Evolutionary conservation across 768 basidiomycete species (phyloP).

Genomic region (Trametes elegans): DNA sequence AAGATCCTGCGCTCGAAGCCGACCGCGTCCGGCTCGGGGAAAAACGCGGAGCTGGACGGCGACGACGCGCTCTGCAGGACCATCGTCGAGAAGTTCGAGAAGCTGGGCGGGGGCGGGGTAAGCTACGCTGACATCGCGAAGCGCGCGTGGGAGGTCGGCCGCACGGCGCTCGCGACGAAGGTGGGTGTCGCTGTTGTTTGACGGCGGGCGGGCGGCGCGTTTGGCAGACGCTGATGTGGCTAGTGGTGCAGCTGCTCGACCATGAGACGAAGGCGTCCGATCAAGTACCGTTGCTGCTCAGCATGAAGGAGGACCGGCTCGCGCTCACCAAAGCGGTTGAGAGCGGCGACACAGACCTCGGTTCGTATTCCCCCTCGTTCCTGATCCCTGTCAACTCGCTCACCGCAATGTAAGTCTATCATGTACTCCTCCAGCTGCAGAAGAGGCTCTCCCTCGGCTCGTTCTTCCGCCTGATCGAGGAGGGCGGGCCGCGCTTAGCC

Average conservation of each 20-base stretch:
- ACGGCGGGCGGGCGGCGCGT: too few relatives aligned
- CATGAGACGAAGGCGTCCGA: constrained; percentile 85
- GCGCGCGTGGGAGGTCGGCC: constrained; percentile 88
- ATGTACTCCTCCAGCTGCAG: constrained; percentile 86
- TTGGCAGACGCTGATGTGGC: neutral
- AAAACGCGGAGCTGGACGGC: constrained; percentile 54
- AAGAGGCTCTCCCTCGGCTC: constrained; percentile 80
- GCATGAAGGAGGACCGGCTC: constrained; percentile 91
- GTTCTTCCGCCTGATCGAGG: constrained; percentile 94
- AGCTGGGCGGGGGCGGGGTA: constrained; percentile 72
- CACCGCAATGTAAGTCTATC: constrained; percentile 69
- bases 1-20: constrained; percentile 80
- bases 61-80: constrained; percentile 78
- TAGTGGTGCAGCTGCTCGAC: constrained; percentile 70
- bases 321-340: constrained; percentile 89
- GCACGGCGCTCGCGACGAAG: constrained; percentile 80
- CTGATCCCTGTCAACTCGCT: neutral
- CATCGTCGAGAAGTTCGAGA: constrained; percentile 90
- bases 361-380: constrained; percentile 40
- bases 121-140: constrained; percentile 95
- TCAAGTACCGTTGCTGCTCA: constrained; percentile 88
- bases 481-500: constrained; percentile 71
- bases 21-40: constrained; percentile 48
- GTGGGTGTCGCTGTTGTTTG: too few relatives aligned
- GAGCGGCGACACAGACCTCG: constrained; percentile 93